A percentile compares a stretch with the other conserved stretches of the same genome.
These are phyloP conservation scores for Lactarius sanguifluus DNA, from an alignment of 768 basidiomycete genomes.

Conservation along the genomic window DNA sequence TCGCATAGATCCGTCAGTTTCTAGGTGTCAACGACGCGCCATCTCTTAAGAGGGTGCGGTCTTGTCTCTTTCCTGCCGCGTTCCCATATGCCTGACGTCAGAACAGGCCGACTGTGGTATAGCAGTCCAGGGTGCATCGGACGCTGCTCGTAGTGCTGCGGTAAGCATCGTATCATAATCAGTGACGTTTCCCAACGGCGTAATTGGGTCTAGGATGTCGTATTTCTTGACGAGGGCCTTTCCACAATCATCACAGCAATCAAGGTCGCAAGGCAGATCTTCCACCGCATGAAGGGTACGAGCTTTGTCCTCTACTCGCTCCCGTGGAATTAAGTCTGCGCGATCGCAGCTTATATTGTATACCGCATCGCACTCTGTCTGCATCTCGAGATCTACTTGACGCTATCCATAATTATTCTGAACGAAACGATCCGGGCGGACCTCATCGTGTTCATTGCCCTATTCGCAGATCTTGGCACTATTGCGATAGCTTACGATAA, in stretches of 20 bases:
- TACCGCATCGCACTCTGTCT: constrained; percentile 52
- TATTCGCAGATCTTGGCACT: constrained; percentile 48
- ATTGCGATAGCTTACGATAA: constrained; percentile 52
- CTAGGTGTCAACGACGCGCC: constrained; percentile 37
- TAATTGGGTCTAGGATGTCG: constrained; percentile 38
- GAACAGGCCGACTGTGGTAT: constrained; percentile 39
- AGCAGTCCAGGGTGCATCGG: constrained; percentile 45
- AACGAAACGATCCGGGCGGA: constrained; percentile 51
- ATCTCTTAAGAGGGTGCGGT: constrained; percentile 35
- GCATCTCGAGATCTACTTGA: constrained; percentile 48
- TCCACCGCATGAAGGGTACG: constrained; percentile 48
- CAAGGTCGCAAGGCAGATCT: constrained; percentile 51
- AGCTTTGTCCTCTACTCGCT: not conserved
- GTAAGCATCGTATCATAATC: constrained; percentile 16
- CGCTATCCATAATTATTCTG: constrained; percentile 45
- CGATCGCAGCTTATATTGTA: constrained; percentile 47
- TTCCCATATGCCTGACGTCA: not conserved
- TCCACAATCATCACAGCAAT: constrained; percentile 45
- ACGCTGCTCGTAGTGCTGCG: constrained; percentile 43
- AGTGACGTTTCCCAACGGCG: not conserved
- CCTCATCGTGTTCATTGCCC: constrained; percentile 45
- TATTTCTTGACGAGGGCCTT: constrained; percentile 50
- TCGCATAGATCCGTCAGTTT: not conserved
- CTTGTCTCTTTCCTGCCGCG: constrained; percentile 26
- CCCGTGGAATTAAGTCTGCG: constrained; percentile 31